Base-by-base conservation (phyloP, 306 rosid species). In the Cicer yamashitae region DNA sequence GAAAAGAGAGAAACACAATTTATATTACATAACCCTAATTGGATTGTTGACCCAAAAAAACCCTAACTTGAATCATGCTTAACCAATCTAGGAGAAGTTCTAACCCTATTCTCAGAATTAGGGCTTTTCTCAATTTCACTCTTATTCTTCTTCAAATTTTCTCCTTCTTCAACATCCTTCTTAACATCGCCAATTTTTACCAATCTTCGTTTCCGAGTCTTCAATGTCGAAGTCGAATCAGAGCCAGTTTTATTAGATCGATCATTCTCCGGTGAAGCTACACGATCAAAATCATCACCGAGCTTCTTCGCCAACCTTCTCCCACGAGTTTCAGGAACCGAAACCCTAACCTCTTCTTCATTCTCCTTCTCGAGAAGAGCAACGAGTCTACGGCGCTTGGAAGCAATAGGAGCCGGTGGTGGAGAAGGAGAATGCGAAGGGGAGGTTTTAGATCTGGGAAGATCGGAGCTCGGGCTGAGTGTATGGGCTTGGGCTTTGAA, bases 291-390 rank as follows among this genome's bases (percentile, higher is more conserved):
- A 70, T 92, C 97, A 51, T 86, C 99, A 0, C 80, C 91, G 1
- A 92, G 88, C 73, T 89, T 94, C 86, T 92, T 94, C 85, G 92
- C 96, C 78, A 94, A 76, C 67, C 89, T 73, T 45, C 85, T 84
- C 71, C 77, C 80, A 51, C 82, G 82, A 48, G 76, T 80, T 38
- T 43, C 61, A 3, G 41, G 78, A 8, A 3, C 25, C 12, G 37
- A 15, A 40, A 9, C 40, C 70, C 22, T 54, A 54, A 70, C 30
- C 18, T 18, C 75, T 8, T 54, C 74, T 4, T 30, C 63, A 0
- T 61, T 57, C 7, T 77, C 90, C 0, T 83, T 78, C 7, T 86
- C 88, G 7, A 82, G 45, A 70, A 82, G 17, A 10, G 79, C 84
- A 71, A 83, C 11, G 7, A 84, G 70, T n/a, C 84, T 82, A 22